Evolutionary conservation across 192 early-diverging fungal species (phyloP), one percentile per base, ranked within the genome.

Genomic region (Coemansia sp.): DNA sequence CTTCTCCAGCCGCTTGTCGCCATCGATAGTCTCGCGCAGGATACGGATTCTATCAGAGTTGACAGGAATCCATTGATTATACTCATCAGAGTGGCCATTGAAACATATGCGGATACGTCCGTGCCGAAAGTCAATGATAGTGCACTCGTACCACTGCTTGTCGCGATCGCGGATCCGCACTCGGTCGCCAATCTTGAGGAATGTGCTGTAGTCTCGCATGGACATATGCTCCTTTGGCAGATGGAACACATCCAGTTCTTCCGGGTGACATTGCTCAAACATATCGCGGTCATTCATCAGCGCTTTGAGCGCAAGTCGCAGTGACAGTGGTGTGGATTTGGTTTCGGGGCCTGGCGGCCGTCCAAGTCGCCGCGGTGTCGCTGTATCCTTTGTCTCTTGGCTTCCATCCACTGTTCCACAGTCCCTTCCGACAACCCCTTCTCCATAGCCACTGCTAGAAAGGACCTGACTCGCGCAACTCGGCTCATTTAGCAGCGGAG

Each of bases 71-170:
- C 74, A 74, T 26, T 84, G 73, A 59, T 77, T 71, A 49, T 56
- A 68, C 66, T 71, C 71, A 49, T 66, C 63, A 14, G 78, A 53
- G 22, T 56, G 61, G 12, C 74, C 71, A 55, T 62, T 73, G 44
- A 69, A 78, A 51, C 68, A 67, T 47, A 84, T 56, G 16, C 71
- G 70, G 53, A 84, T 72, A 27, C 61, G 66, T 48, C 74, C 74
- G 25, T 77, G 68, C 56, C 77, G 72, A 54, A 74, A 41, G 32
- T 73, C 64, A 18, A 78, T 67, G 48, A 81, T 77, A 10, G 68
- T 74, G 64, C 74, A 73, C 41, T 71, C 62, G 67, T 71, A 64
- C 82, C 82, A 84, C 63, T 75, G 68, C 68, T 68, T 77, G 68
- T 69, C 71, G 19, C 58, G 65, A 28, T 68, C 78, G 34, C 82